Evolutionary conservation across 2,329 filamentous ascomycete genomes (phyloP).

Genomic region (Fonsecaea monophora): DNA sequence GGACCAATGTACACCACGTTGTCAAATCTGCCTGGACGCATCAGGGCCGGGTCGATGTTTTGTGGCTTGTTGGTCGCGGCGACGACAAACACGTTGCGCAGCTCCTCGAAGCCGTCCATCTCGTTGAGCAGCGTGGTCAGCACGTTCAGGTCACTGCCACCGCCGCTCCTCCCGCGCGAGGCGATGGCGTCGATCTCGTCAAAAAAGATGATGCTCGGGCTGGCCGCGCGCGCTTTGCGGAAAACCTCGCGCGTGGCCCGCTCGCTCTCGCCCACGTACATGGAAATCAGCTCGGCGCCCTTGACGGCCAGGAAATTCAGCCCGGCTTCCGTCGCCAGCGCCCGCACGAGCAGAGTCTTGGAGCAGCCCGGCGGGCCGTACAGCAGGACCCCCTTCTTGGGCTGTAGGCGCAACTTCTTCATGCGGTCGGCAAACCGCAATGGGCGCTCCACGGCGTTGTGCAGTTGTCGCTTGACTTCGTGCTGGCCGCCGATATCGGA

Average conservation of each 20-base stretch:
- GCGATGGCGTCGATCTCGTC: constrained; percentile 93
- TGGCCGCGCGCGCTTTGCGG: constrained; percentile 80
- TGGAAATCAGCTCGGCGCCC: constrained; percentile 89
- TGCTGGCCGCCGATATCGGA: constrained; percentile 86
- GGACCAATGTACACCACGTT: constrained; percentile 84
- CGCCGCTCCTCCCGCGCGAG: constrained; percentile 56
- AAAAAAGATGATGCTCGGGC: constrained; percentile 93
- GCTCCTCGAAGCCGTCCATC: constrained; percentile 90
- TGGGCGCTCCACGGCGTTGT: constrained; percentile 65
- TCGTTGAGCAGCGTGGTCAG: constrained; percentile 89
- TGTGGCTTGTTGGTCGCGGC: constrained; percentile 93
- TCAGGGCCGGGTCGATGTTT: constrained; percentile 80
- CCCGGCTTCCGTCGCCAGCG: constrained; percentile 85
- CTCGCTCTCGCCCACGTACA: constrained; percentile 97
- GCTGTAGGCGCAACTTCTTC: constrained; percentile 59
- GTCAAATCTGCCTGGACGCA: constrained; percentile 86
- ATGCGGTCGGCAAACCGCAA: constrained; percentile 62
- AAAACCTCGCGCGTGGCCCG: constrained; percentile 85
- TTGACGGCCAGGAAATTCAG: constrained; percentile 96
- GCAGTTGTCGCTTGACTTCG: constrained; percentile 70
- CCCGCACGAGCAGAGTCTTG: constrained; percentile 90
- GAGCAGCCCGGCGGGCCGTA: constrained; percentile 95
- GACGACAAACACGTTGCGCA: constrained; percentile 83
- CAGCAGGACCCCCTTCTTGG: constrained; percentile 81
- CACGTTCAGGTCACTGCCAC: constrained; percentile 71